These are phyloP conservation scores for Puccinellia tenuiflora DNA, from an alignment of 176 grass and related monocot genomes.

Conservation along the genomic window DNA sequence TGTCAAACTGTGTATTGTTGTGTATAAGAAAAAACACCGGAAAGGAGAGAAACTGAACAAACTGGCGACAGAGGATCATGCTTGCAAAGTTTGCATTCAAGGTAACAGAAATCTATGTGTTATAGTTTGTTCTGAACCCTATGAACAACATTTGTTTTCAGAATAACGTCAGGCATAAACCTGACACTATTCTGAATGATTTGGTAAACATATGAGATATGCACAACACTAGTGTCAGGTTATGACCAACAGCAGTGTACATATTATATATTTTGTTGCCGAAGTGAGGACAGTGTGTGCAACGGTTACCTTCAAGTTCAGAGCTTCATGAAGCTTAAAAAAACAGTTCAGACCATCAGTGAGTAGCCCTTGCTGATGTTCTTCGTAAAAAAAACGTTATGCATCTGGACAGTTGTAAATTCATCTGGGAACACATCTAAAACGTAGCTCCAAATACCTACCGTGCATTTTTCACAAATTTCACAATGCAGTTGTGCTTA, in stretches of 20 bases:
- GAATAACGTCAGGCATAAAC: not conserved
- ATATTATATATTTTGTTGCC: not conserved
- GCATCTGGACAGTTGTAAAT: not conserved
- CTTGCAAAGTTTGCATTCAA: not conserved
- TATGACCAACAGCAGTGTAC: not conserved
- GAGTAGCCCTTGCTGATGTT: not conserved
- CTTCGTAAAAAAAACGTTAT: too few species aligned
- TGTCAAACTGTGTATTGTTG: not conserved
- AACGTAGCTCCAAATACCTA: not conserved
- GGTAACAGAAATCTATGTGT: not conserved
- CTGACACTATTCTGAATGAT: not conserved
- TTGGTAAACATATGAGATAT: not conserved
- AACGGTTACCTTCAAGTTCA: too few species aligned
- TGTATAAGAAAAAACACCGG: not conserved
- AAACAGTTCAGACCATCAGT: not conserved
- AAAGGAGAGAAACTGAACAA: not conserved
- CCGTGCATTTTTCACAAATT: too few species aligned
- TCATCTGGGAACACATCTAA: not conserved
- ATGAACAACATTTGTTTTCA: not conserved
- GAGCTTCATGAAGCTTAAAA: too few species aligned
- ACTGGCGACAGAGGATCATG: not conserved
- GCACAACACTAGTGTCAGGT: not conserved
- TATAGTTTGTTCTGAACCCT: not conserved
- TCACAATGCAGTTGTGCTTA: not conserved
- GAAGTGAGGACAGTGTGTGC: not conserved